Conservation (phyloP, 176 grass and related monocot species). For the Lolium multiflorum region DNA sequence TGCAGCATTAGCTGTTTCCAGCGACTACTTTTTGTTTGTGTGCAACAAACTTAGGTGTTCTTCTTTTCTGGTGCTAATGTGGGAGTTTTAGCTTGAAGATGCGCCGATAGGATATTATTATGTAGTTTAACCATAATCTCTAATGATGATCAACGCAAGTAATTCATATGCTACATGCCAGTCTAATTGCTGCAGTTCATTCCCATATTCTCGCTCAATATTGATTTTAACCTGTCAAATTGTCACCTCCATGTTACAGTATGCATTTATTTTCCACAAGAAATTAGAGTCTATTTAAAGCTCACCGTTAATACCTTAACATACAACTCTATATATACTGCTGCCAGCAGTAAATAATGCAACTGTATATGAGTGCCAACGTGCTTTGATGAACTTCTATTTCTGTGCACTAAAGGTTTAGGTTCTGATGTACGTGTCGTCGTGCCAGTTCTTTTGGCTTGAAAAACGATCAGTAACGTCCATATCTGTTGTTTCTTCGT, state of each 20-base stretch:
- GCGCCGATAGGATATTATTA: background rate
- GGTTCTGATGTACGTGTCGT: background rate
- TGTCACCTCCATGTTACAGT: background rate
- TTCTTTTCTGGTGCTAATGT: background rate
- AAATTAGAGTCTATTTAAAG: background rate
- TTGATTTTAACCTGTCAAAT: slow-evolving; percentile 31
- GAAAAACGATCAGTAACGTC: background rate
- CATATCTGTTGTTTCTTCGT: background rate
- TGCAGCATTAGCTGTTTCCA: slow-evolving; percentile 1
- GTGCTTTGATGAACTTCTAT: slow-evolving; percentile 13
- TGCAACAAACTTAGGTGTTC: background rate
- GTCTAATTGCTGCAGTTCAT: background rate
- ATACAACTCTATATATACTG: slow-evolving; percentile 14
- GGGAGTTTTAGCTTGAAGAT: background rate
- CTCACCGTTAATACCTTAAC: background rate
- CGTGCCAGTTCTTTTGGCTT: background rate
- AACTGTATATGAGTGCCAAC: background rate
- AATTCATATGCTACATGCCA: background rate
- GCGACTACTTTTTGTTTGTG: background rate
- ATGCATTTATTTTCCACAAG: background rate
- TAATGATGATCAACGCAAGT: background rate
- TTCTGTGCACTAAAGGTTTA: slow-evolving; percentile 1
- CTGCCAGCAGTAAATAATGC: background rate
- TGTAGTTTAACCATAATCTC: background rate
- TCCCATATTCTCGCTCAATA: background rate